Conservation (phyloP, 352 stramenopile species). For the Globisporangium apiculatum region DNA sequence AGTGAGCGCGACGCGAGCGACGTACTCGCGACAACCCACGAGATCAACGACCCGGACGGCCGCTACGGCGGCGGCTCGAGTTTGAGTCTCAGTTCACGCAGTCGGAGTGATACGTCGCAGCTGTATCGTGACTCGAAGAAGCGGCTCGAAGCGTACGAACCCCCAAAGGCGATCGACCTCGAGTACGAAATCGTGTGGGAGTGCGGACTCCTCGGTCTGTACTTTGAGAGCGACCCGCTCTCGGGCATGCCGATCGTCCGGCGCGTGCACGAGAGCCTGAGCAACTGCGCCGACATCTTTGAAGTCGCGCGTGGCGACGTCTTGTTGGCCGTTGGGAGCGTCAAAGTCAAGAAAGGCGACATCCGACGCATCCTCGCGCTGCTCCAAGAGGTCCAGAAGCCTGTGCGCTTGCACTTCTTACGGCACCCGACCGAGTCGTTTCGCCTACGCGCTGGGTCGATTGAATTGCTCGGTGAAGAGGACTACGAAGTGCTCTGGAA, state of each 20-base stretch:
- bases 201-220: constrained; percentile 71
- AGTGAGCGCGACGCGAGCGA: constrained; percentile 48
- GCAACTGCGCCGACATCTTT: constrained; percentile 82
- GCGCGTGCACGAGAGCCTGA: constrained; percentile 82
- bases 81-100: too few relatives aligned
- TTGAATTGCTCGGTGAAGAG: constrained; percentile 73
- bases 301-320: constrained; percentile 78
- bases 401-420: constrained; percentile 66
- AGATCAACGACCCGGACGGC: constrained; percentile 44
- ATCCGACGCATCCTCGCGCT: constrained; percentile 70
- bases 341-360: constrained; percentile 74
- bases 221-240: constrained; percentile 78
- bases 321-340: constrained; percentile 63
- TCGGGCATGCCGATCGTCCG: constrained; percentile 82
- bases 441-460: constrained; percentile 52
- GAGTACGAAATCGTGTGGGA: constrained; percentile 89
- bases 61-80: constrained; percentile 20
- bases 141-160: constrained; percentile 53
- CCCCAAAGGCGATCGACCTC: constrained; percentile 55
- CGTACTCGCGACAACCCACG: constrained; percentile 11
- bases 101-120: constrained; percentile 22
- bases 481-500: constrained; percentile 86
- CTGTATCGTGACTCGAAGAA: constrained; percentile 47
- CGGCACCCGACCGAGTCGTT: constrained; percentile 70
- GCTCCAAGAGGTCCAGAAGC: constrained; percentile 80